Conservation (phyloP, 306 rosid species). For the Trifolium pratense region DNA sequence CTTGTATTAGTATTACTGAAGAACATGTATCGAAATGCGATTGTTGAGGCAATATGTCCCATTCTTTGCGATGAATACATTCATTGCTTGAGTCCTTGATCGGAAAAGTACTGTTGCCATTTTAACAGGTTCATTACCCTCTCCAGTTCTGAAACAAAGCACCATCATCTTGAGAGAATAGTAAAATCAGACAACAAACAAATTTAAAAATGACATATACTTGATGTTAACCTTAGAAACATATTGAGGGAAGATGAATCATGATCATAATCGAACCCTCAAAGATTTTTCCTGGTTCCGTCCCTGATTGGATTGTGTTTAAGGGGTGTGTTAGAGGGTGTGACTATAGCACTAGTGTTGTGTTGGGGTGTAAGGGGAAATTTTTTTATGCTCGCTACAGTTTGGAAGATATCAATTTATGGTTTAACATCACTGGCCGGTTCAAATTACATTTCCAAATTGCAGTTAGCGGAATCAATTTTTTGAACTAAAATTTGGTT, state of each 20-base stretch:
- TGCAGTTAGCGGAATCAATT: too few relatives aligned
- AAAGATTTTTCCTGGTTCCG: too few relatives aligned
- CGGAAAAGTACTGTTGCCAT: slow-evolving; percentile 60
- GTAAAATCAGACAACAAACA: neutral
- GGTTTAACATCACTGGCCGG: too few relatives aligned
- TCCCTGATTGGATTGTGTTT: too few relatives aligned
- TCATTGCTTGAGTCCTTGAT: slow-evolving; percentile 69
- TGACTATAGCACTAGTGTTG: too few relatives aligned
- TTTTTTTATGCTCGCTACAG: too few relatives aligned
- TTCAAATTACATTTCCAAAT: too few relatives aligned
- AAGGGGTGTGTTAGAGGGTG: too few relatives aligned
- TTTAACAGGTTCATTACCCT: slow-evolving; percentile 42
- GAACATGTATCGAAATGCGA: slow-evolving; percentile 62
- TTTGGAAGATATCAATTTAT: too few relatives aligned
- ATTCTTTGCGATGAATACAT: slow-evolving; percentile 68
- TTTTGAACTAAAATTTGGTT: too few relatives aligned
- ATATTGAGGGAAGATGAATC: slow-evolving; percentile 56
- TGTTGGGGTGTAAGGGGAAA: too few relatives aligned
- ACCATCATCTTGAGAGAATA: slow-evolving; percentile 27
- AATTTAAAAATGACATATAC: slow-evolving; percentile 6
- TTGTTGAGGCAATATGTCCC: slow-evolving; percentile 62
- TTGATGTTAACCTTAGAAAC: slow-evolving; percentile 52
- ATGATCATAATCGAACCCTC: slow-evolving; percentile 63
- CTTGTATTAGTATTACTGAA: slow-evolving; percentile 54
- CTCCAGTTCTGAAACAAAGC: slow-evolving; percentile 52